Evolutionary conservation across 2,329 filamentous ascomycete genomes (phyloP), one percentile per base, ranked within the genome.

Genomic region (Aspergillus terreus): DNA sequence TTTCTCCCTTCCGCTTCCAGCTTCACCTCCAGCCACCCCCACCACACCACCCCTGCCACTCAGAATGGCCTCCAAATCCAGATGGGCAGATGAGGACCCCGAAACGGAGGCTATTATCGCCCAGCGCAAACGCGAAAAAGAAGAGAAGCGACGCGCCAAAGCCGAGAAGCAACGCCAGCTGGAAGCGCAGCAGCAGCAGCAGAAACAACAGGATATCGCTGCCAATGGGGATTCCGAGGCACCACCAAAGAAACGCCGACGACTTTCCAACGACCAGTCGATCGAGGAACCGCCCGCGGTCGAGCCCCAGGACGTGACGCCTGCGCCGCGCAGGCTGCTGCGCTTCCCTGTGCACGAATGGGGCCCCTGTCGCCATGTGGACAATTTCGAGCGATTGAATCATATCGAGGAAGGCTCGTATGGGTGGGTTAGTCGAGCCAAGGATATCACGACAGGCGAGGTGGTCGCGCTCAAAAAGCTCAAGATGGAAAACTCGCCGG

Each of bases 341-440:
- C 84, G 87, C 10, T 92, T 95, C 65, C 81, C 87, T 9, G 77
- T 78, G 12, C 81, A 82, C 9, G 71, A 76, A 59, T 95, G 91
- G 84, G 80, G 82, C 51, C 78, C 82, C 3, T 88, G 87, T 65
- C 81, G 88, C 54, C 88, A 88, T 67, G 87, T 95, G 23, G 87
- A 92, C 65, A 86, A 90, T 65, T 99, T 92, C 73, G 89, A 96
- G 64, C 88, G 89, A 60, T 78, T 99, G 51, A 99, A 99, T 71
- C 88, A 94, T 68, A 99, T 99, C 63, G 94, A 97, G 71, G 94
- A 99, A 75, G 94, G 94, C 33, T 91, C 91, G 7, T 99, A 99
- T 71, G 94, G 94, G 43, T 92, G 86, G 82, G 94, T 99, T 4
- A 92, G 92, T 49, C 82, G 94, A 52, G 94, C 91, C 11, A 85